Evolutionary conservation across 2,329 filamentous ascomycete genomes (phyloP), one percentile per base, ranked within the genome.

Genomic region (Calonectria hawksworthii): DNA sequence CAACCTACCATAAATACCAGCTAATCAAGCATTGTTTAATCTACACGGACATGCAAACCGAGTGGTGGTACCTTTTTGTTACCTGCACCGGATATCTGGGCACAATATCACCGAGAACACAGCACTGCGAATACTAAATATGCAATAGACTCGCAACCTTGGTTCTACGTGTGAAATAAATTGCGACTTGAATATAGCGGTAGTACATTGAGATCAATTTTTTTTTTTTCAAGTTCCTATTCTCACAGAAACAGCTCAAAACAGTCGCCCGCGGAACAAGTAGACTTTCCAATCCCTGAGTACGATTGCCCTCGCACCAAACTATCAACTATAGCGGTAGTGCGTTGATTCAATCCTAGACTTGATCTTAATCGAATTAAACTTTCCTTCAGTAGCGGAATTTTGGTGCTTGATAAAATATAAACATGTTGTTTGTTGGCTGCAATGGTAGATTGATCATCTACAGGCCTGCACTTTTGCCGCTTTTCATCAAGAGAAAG

Each of bases 391-490:
- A 44, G 38, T 41, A 14, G 36, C 14, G 16, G 38, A 44, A 44
- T n/a, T 18, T 44, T 10, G 18, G 41, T 44, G 41, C 41, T 44
- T n/a, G 10, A 44, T n/a, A n/a, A 21, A 44, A 8, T 9, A 44
- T 18, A 44, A 9, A 18, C 41, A n/a, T 21, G 8, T 9, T 38
- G 36, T 44, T 18, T 44, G 8, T 44, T n/a, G 8, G 18, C 41
- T 44, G 18, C 18, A n/a, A 44, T 18, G 18, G 41, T 44, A 18
- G 18, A 10, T 44, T 8, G 7, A 9, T 44, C 41, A 44, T 44
- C 41, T n/a, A 44, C 18, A 21, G 41, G 18, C 18, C 41, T 44
- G 18, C 2, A 44, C 7, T 73, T 77, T 69, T 70, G n/a, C 21
- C 21, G 23, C 9, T 23, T 47, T n/a, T 11, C 21, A 47, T 47